Evolutionary conservation across 495 filamentous ascomycete genomes (phyloP).

Genomic region (Neurospora tetrasperma): DNA sequence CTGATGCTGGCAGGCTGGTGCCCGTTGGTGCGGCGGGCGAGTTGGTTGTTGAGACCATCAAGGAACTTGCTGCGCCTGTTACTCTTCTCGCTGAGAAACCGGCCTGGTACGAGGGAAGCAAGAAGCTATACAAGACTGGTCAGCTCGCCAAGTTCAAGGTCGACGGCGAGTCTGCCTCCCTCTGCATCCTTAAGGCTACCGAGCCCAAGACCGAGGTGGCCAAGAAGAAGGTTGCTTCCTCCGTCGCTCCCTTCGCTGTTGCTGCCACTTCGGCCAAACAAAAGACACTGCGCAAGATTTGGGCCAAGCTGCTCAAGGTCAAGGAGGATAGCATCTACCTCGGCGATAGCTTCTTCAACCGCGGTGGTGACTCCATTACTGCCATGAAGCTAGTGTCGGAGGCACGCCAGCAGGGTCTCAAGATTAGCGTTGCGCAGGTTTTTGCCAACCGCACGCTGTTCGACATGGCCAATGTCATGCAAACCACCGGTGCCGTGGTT

Average conservation of each 20-base stretch:
- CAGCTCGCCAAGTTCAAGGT: conserved; percentile 22
- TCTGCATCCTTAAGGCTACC: conserved; percentile 7
- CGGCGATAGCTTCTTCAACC: conserved; percentile 49
- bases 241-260: conserved; percentile 2
- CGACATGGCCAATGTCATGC: conserved; percentile 30
- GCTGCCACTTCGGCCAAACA: conserved; percentile 26
- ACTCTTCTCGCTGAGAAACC: background rate
- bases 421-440: conserved; percentile 44
- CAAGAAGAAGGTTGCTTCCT: conserved; percentile 6
- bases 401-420: conserved; percentile 39
- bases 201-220: conserved; percentile 1
- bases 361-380: conserved; percentile 61
- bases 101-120: background rate
- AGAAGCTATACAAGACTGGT: conserved; percentile 20
- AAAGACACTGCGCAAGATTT: conserved; percentile 24
- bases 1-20: conserved; percentile 23
- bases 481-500: conserved; percentile 1
- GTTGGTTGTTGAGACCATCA: conserved; percentile 22
- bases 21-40: conserved; percentile 38
- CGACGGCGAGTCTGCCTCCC: conserved; percentile 2
- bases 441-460: conserved; percentile 42
- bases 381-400: conserved; percentile 60
- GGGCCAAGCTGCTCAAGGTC: conserved; percentile 25
- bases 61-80: conserved; percentile 2
- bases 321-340: conserved; percentile 34